Evolutionary conservation across 2,329 filamentous ascomycete genomes (phyloP), one percentile per base, ranked within the genome.

Genomic region (Coniochaeta sp.): DNA sequence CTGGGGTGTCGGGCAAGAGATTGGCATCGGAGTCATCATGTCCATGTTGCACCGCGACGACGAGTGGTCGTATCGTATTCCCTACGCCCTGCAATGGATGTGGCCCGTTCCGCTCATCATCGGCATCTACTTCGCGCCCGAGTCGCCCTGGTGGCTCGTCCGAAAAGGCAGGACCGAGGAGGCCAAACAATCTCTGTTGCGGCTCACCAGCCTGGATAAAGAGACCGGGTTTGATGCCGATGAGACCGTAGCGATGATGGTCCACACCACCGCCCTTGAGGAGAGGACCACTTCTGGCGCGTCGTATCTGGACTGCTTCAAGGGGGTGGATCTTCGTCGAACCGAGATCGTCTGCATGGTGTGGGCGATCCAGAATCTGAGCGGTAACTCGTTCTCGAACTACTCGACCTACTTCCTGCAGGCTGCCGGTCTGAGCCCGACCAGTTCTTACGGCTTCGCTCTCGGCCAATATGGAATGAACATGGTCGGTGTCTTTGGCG

Each of bases 401-500:
- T 87, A 86, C 71, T 86, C 84, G 42, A 87, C 84, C 26, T 84
- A 85, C 69, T 87, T 87, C 70, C 76, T 85, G 34, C 77, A 81
- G 67, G 82, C 85, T 66, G 84, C 84, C 38, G 85, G 85, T 9
- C 75, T 88, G 17, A 71, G 75, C 36, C 72, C 77, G 32, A 73
- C 73, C 47, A 76, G 79, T 52, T 77, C 84, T 0, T 88, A 87
- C 66, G 77, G 79, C 17, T 85, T 86, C 63, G 79, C 83, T n/a
- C 75, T 89, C 58, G 86, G 85, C 44, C 81, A 87, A 69, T 87
- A 87, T 62, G 83, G 78, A 55, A 86, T 89, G 69, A 89, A 93
- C 75, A 91, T 92, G 81, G 85, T 85, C 32, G 91, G 90, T 55
- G 89, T 93, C 3, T 86, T 95, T 63, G 89, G 89, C 47, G 88